Evolutionary conservation across 768 basidiomycete species (phyloP).

Genomic region (Neoboletus subvelutipes): DNA sequence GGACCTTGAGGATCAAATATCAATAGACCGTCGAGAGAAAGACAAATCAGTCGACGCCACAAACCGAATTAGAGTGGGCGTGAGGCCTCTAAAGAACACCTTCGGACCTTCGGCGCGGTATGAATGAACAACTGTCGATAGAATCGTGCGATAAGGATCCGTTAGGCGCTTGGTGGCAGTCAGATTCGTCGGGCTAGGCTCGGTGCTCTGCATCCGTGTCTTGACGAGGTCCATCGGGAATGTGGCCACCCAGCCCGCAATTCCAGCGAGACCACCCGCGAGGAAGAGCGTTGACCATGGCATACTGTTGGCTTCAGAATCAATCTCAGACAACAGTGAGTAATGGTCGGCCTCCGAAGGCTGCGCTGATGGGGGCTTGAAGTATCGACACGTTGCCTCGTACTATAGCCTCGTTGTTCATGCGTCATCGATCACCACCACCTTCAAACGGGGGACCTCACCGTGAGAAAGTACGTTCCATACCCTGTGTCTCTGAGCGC

Average conservation of each 20-base stretch:
- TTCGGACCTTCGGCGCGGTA: slow-evolving; percentile 62
- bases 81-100: slow-evolving; percentile 76
- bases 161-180: background rate
- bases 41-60: slow-evolving; percentile 3
- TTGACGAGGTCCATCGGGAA: slow-evolving; percentile 92
- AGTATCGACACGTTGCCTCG: slow-evolving; percentile 59
- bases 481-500: slow-evolving; percentile 78
- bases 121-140: slow-evolving; percentile 57
- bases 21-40: background rate
- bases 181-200: slow-evolving; percentile 1
- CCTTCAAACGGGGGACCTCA: slow-evolving; percentile 32
- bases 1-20: slow-evolving; percentile 46
- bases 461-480: slow-evolving; percentile 82
- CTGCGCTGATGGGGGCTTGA: slow-evolving; percentile 28
- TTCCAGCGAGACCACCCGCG: slow-evolving; percentile 76
- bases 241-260: slow-evolving; percentile 75
- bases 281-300: slow-evolving; percentile 61
- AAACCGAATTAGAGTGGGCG: slow-evolving; percentile 78
- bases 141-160: slow-evolving; percentile 59
- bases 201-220: slow-evolving; percentile 73
- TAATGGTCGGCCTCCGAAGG: slow-evolving; percentile 28
- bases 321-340: slow-evolving; percentile 42
- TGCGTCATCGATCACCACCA: slow-evolving; percentile 4
- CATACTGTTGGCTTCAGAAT: slow-evolving; percentile 35
- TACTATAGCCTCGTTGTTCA: slow-evolving; percentile 40